Base-by-base conservation (phyloP, 2,329 filamentous ascomycete species). In the Colletotrichum limetticola region DNA sequence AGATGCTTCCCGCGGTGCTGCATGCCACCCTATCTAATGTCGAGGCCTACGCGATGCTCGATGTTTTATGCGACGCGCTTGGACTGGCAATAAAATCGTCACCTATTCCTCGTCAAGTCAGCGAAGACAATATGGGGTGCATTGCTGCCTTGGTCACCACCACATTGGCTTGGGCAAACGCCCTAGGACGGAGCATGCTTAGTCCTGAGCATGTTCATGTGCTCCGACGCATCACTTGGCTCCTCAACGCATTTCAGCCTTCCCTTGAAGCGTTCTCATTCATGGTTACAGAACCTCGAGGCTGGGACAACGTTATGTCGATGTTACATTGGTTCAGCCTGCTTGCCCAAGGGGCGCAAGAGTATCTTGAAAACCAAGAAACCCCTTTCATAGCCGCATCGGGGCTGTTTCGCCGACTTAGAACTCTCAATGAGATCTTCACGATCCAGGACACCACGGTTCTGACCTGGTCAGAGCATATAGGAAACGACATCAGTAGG, bases 1-100 rank as follows among this genome's bases (percentile, higher is more conserved):
- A 83, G 61, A 90, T 91, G 87, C 75, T 91, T 3, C 89, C 89
- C 0, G 86, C 88, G n/a, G 82, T 88, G 5, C 78, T 90, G 14
- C 81, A 77, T 57, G 83, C 85, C 1, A 80, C 82, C 0, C 76
- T 81, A 12, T 74, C 77, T 8, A 79, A 78, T 12, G 77, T 77
- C 3, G 78, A 83, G 14, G 83, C 83, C 0, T 90, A 85, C 79
- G 81, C 86, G 16, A 77, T 91, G 59, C 75, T 91, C 7, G 84
- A 89, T 56, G 82, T 88, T 22, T 90, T 90, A 75, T 78, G 81
- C 26, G 80, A 82, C 32, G 87, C 86, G 2, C 71, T 89, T 9
- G 78, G 80, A 32, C 75, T 77, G 14, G 76, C 83, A 4, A 77
- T 88, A 22, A 78, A 77, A 5, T 77, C 77, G 19, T 78, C 80